Evolutionary conservation across 352 stramenopile genomes (phyloP), one percentile per base, ranked within the genome.

Genomic region (Globisporangium takayamanum): DNA sequence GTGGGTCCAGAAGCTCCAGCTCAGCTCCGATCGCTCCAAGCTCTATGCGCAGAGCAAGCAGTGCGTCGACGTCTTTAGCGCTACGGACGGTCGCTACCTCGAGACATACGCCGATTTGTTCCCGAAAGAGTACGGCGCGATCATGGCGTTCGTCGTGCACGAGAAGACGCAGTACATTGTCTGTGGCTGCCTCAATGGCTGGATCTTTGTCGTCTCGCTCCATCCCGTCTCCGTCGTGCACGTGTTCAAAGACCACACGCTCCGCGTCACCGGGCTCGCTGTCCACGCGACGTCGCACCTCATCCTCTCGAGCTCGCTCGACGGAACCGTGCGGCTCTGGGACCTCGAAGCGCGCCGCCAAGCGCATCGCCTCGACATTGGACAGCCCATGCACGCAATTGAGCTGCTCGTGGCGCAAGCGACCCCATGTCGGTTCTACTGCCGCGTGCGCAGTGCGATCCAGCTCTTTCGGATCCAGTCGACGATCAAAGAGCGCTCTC

Each of bases 241-340:
- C 50, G 45, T 81, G 18, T 91, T 91, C 53, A 87, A 86, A 48
- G 76, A 91, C 39, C 81, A 91, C 59, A 88, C 78, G 1, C 69
- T 76, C 50, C 60, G 62, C 8, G 63, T 91, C 30, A 88, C 81
- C 28, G 73, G 72, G 15, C 58, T 91, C 3, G 72, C 65, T 0
- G 68, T 88, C 22, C 78, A 87, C 51, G 41, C 62, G 6, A 60
- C 77, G 7, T 88, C 78, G 26, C 64, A 71, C 5, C 67, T 88
- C 11, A 64, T 89, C 15, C 67, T 91, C 36, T 91, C 81, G 2
- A 87, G 76, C 22, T 89, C 77, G n/a, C 67, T 91, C 0, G 81
- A 91, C 49, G 78, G 75, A 33, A 80, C 78, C 0, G 72, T 91
- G 33, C 67, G 78, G 33, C 62, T 91, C 6, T 91, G 77, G 78